These are phyloP conservation scores for Cryptococcus sp. DNA, from an alignment of 1,284 basidiomycete genomes.

Conservation along the genomic window DNA sequence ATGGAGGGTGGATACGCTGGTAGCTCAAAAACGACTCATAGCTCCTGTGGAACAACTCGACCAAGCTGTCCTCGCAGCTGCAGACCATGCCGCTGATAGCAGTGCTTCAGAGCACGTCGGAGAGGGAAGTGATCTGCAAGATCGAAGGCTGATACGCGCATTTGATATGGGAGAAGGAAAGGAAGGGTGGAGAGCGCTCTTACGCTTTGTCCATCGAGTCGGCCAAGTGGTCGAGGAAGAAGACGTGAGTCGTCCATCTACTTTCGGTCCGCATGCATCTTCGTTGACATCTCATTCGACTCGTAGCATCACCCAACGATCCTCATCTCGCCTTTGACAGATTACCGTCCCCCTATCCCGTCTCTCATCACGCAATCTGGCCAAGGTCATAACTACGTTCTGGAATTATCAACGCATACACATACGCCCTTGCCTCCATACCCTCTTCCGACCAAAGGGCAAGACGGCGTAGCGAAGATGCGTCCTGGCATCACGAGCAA, in stretches of 20 bases:
- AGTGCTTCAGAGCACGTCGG: neutral
- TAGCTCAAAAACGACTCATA: constrained; percentile 4
- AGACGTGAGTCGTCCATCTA: constrained; percentile 30
- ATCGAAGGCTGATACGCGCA: constrained; percentile 28
- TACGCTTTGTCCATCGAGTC: constrained; percentile 13
- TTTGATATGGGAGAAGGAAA: constrained; percentile 31
- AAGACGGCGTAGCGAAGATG: constrained; percentile 16
- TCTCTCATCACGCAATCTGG: constrained; percentile 2
- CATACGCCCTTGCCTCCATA: constrained; percentile 45
- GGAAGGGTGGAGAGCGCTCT: constrained; percentile 35
- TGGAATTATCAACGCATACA: constrained; percentile 42
- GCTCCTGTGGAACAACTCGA: constrained; percentile 1
- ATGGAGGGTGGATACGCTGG: constrained; percentile 34
- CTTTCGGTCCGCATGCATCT: neutral
- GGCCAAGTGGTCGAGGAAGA: constrained; percentile 26
- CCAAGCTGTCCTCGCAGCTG: neutral
- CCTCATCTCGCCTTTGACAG: constrained; percentile 27
- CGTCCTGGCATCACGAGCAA: constrained; percentile 44
- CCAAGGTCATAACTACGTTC: constrained; percentile 25
- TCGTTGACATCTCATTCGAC: neutral
- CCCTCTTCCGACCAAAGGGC: constrained; percentile 7
- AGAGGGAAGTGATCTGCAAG: constrained; percentile 34
- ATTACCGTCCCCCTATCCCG: constrained; percentile 15
- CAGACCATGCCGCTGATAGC: no score
- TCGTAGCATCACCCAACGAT: constrained; percentile 45